These are phyloP conservation scores for Metarhizium sp. DNA, from an alignment of 2,329 filamentous ascomycete genomes.

Conservation along the genomic window DNA sequence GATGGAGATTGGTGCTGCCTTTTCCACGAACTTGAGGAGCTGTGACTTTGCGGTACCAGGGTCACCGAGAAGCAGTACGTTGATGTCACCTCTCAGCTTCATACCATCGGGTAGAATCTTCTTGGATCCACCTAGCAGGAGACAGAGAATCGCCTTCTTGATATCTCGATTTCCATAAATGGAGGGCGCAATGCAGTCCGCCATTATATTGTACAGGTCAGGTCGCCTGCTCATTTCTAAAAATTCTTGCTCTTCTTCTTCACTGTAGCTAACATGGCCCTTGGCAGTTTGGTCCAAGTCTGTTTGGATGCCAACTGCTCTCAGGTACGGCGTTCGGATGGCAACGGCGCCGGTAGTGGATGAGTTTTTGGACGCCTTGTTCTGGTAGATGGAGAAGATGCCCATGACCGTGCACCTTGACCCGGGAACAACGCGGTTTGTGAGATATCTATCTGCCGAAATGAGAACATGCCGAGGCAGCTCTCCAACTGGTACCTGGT, in stretches of 20 bases:
- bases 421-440: constrained; percentile 90
- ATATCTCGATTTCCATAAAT: constrained; percentile 96
- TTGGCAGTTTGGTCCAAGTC: constrained; percentile 86
- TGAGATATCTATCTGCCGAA: constrained; percentile 91
- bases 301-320: constrained; percentile 84
- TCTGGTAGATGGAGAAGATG: constrained; percentile 96
- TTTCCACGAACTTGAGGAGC: constrained; percentile 93
- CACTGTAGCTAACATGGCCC: constrained; percentile 73
- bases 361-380: constrained; percentile 73
- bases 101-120: constrained; percentile 97
- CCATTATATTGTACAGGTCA: constrained; percentile 86
- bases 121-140: constrained; percentile 90
- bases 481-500: constrained; percentile 95
- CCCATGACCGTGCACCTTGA: constrained; percentile 93
- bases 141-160: constrained; percentile 92
- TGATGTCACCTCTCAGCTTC: constrained; percentile 96
- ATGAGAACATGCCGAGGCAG: constrained; percentile 90
- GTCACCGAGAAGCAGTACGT: constrained; percentile 91
- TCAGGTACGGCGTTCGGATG: constrained; percentile 88
- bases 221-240: constrained; percentile 79
- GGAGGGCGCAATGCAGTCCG: constrained; percentile 88
- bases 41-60: constrained; percentile 98
- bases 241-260: constrained; percentile 97
- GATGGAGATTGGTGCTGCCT: constrained; percentile 90
- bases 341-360: constrained; percentile 73